Evolutionary conservation across 768 basidiomycete genomes (phyloP).

Genomic region (Boletellus emodensis): DNA sequence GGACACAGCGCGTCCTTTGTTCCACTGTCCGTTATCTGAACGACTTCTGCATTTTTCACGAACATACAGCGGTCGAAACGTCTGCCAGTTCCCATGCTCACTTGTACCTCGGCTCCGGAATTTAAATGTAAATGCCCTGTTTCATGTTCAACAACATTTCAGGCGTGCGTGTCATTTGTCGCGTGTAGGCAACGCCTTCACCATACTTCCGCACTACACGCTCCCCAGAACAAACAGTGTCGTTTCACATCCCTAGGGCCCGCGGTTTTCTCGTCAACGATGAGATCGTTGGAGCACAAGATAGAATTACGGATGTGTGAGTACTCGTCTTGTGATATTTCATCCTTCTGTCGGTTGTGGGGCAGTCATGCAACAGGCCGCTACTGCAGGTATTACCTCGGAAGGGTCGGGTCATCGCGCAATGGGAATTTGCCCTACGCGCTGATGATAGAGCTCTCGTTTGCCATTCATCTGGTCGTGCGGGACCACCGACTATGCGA

Average conservation of each 20-base stretch:
- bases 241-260: constrained; percentile 25
- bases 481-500: constrained; percentile 11
- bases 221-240: constrained; percentile 5
- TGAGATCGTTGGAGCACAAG: constrained; percentile 23
- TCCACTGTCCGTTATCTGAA: too few relatives aligned
- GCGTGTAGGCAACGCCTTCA: not conserved
- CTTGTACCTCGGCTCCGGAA: too few relatives aligned
- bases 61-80: too few relatives aligned
- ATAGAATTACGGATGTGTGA: constrained; percentile 20
- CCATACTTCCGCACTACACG: not conserved
- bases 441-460: constrained; percentile 13
- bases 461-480: constrained; percentile 21
- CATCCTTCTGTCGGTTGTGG: not conserved
- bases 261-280: constrained; percentile 25
- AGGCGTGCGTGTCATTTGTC: too few relatives aligned
- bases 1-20: too few relatives aligned
- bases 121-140: too few relatives aligned
- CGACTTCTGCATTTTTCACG: too few relatives aligned
- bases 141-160: too few relatives aligned
- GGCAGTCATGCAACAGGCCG: not conserved
- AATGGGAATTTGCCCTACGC: too few relatives aligned
- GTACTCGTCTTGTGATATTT: constrained; percentile 1
- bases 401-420: constrained; percentile 12
- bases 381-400: constrained; percentile 22
- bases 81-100: too few relatives aligned